phyloP scores from a whole-genome alignment of 2,329 filamentous ascomycete species.

The Sclerotinia trifoliorum region DNA sequence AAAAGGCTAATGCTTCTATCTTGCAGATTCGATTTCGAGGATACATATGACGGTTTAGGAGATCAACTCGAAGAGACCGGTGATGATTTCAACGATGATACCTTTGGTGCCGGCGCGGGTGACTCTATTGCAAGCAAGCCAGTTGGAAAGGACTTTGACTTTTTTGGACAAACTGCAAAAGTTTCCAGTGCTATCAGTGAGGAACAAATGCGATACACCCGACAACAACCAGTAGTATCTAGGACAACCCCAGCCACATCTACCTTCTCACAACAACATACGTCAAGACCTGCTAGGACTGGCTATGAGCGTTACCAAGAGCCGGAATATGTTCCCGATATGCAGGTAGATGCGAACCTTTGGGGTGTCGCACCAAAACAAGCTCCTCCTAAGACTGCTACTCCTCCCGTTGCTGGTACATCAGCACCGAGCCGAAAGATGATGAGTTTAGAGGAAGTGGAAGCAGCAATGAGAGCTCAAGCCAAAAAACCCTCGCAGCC shows the following conservation, averaged over 20 bases:
- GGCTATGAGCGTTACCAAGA: slow-evolving; percentile 93
- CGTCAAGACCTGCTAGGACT: slow-evolving; percentile 63
- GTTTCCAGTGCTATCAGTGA: slow-evolving; percentile 84
- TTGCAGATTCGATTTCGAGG: slow-evolving; percentile 79
- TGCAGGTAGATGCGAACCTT: slow-evolving; percentile 88
- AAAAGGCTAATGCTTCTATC: not conserved
- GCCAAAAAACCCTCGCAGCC: slow-evolving; percentile 50
- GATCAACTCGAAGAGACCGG: slow-evolving; percentile 88
- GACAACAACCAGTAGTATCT: slow-evolving; percentile 63
- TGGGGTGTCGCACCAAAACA: slow-evolving; percentile 74
- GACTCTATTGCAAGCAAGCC: slow-evolving; percentile 46
- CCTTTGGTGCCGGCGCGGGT: slow-evolving; percentile 64
- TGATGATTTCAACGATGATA: slow-evolving; percentile 96
- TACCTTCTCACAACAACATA: slow-evolving; percentile 43
- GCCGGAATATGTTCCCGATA: slow-evolving; percentile 78
- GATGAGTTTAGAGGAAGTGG: slow-evolving; percentile 95
- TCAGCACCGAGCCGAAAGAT: slow-evolving; percentile 62
- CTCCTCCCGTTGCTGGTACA: slow-evolving; percentile 35
- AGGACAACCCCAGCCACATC: slow-evolving; percentile 46
- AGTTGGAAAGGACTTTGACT: slow-evolving; percentile 93
- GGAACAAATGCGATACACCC: slow-evolving; percentile 80
- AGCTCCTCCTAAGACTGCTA: slow-evolving; percentile 34
- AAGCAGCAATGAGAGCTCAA: slow-evolving; percentile 83
- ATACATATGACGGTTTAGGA: slow-evolving; percentile 94
- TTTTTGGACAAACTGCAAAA: slow-evolving; percentile 88